Percentiles rank a stretch among this genome's conserved stretches.
phyloP scores from a whole-genome alignment of 768 basidiomycete genomes.

The Mrakia frigida region DNA sequence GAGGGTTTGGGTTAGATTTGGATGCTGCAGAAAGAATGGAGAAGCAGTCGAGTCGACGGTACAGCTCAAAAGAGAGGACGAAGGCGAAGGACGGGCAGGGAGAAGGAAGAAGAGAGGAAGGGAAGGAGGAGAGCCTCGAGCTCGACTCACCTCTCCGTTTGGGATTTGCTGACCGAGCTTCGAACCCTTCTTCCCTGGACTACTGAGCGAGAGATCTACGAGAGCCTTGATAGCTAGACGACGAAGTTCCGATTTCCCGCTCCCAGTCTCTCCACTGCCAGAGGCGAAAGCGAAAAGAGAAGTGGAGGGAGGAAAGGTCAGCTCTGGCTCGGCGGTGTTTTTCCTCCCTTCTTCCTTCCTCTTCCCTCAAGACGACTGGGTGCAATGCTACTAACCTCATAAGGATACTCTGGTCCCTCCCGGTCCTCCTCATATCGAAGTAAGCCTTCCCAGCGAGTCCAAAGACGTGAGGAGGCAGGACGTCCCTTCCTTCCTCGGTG shows the following conservation, averaged over 20 bases:
- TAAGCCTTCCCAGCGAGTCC: conserved; percentile 85
- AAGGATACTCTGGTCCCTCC: conserved; percentile 84
- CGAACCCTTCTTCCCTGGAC: conserved; percentile 83
- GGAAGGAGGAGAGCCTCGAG: background rate
- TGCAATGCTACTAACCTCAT: conserved; percentile 58
- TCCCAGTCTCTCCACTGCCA: conserved; percentile 78
- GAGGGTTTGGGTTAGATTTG: background rate
- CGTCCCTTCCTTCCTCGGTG: conserved; percentile 53
- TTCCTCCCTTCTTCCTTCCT: background rate
- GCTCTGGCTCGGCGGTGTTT: background rate
- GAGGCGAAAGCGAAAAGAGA: conserved; percentile 10
- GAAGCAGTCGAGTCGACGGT: too few relatives aligned
- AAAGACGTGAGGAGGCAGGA: conserved; percentile 76
- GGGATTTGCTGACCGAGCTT: conserved; percentile 83
- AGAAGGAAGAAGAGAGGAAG: background rate
- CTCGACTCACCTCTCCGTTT: conserved; percentile 60
- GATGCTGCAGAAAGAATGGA: background rate
- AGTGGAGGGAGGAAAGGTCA: background rate
- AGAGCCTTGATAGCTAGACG: conserved; percentile 86
- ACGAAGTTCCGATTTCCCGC: conserved; percentile 88
- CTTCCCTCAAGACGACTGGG: background rate
- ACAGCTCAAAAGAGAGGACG: background rate
- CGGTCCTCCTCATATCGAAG: conserved; percentile 91
- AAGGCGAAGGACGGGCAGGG: background rate
- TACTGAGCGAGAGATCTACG: conserved; percentile 74